phyloP scores from a whole-genome alignment of 1,284 basidiomycete species.

The Microbotryum silenes-acaulis region DNA sequence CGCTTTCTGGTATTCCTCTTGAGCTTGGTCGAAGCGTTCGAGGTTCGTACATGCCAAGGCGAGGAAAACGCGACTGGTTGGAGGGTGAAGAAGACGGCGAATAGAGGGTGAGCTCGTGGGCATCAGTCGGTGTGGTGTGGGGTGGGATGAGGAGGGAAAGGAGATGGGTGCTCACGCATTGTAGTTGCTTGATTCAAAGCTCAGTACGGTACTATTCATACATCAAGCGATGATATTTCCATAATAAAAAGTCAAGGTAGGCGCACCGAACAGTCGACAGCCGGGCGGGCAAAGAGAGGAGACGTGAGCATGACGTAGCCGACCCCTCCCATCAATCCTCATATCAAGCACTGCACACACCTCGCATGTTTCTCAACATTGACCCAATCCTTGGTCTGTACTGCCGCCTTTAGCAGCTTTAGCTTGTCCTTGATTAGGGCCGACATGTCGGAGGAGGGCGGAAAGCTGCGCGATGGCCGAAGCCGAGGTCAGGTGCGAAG shows the following conservation, averaged over 20 bases:
- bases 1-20: constrained; percentile 53
- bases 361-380: constrained; percentile 67
- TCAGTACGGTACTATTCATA: constrained; percentile 25
- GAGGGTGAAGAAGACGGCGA: not conserved
- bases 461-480: too few species aligned
- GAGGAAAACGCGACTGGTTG: constrained; percentile 65
- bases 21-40: constrained; percentile 60
- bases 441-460: not conserved
- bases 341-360: constrained; percentile 52
- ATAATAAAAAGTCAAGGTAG: not conserved
- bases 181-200: constrained; percentile 33
- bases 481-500: too few species aligned
- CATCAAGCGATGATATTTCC: not conserved
- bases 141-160: not conserved
- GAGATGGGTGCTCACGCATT: constrained; percentile 25
- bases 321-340: not conserved
- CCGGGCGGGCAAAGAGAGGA: not conserved
- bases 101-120: not conserved
- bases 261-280: not conserved
- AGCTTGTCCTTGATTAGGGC: constrained; percentile 60
- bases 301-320: not conserved
- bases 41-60: constrained; percentile 68
- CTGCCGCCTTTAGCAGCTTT: constrained; percentile 68
- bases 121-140: not conserved
- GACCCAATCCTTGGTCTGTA: constrained; percentile 69